phyloP scores from a whole-genome alignment of 2,329 filamentous ascomycete genomes.

The Drechslera avenae region DNA sequence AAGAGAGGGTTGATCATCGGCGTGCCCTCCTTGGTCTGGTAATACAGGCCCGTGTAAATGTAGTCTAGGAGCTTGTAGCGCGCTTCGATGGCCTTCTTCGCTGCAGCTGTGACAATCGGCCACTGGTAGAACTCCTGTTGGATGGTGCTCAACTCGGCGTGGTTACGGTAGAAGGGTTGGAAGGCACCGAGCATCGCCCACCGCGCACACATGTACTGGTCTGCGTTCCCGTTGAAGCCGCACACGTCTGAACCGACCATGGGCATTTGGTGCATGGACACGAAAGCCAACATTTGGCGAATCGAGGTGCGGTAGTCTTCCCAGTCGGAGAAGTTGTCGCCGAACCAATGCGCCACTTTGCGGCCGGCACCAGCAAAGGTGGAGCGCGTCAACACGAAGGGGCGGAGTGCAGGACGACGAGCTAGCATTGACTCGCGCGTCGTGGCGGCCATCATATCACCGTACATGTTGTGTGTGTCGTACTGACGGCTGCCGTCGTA shows the following conservation, averaged over 20 bases:
- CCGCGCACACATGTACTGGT: slow-evolving; percentile 72
- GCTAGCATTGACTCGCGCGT: slow-evolving; percentile 69
- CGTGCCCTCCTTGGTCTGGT: slow-evolving; percentile 64
- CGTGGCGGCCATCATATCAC: slow-evolving; percentile 72
- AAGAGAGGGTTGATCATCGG: slow-evolving; percentile 73
- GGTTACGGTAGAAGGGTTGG: slow-evolving; percentile 76
- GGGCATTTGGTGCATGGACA: slow-evolving; percentile 55
- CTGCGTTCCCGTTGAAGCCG: slow-evolving; percentile 72
- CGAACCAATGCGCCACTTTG: slow-evolving; percentile 65
- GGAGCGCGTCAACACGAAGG: slow-evolving; percentile 74
- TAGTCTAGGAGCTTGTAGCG: slow-evolving; percentile 82
- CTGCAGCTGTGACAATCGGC: slow-evolving; percentile 66
- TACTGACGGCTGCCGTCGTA: slow-evolving; percentile 70
- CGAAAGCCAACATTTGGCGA: slow-evolving; percentile 53
- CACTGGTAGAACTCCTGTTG: slow-evolving; percentile 76
- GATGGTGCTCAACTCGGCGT: slow-evolving; percentile 62
- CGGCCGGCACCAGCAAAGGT: slow-evolving; percentile 75
- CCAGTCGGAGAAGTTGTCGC: slow-evolving; percentile 58
- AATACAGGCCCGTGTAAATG: slow-evolving; percentile 73
- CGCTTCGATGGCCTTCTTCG: slow-evolving; percentile 70
- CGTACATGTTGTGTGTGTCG: slow-evolving; percentile 79
- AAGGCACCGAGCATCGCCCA: slow-evolving; percentile 77
- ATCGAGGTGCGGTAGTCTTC: slow-evolving; percentile 52
- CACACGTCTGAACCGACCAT: slow-evolving; percentile 69
- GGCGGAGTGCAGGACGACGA: slow-evolving; percentile 67